These are phyloP conservation scores for Heteromeles arbutifolia DNA, from an alignment of 306 rosid genomes.

Conservation along the genomic window DNA sequence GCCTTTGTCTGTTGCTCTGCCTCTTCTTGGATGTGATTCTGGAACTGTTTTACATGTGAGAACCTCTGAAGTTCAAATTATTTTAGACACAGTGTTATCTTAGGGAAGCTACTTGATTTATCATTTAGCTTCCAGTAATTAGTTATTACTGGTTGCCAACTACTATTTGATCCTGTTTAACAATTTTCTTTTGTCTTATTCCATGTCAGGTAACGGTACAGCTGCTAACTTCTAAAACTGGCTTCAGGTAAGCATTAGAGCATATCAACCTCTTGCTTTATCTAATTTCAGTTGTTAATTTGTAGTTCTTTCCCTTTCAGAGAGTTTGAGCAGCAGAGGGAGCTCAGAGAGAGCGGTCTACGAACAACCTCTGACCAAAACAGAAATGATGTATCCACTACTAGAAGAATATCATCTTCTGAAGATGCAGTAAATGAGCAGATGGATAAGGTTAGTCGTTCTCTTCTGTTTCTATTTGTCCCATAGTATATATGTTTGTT, in stretches of 20 bases:
- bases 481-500: no score
- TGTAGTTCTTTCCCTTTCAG: slow-evolving; percentile 45
- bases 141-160: slow-evolving; percentile 7
- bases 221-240: slow-evolving; percentile 98
- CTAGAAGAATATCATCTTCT: slow-evolving; percentile 54
- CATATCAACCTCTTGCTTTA: slow-evolving; percentile 25
- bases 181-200: slow-evolving; percentile 17
- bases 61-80: slow-evolving; percentile 19
- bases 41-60: slow-evolving; percentile 87
- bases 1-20: slow-evolving; percentile 66
- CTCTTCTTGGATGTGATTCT: slow-evolving; percentile 77
- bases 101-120: not conserved
- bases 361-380: slow-evolving; percentile 67
- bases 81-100: slow-evolving; percentile 10
- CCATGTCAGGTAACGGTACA: slow-evolving; percentile 89
- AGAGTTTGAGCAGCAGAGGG: slow-evolving; percentile 99
- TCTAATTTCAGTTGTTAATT: slow-evolving; percentile 24
- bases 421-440: slow-evolving; percentile 60
- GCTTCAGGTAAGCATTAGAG: slow-evolving; percentile 69
- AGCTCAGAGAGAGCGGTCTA: slow-evolving; percentile 92
- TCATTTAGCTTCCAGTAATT: slow-evolving; percentile 9
- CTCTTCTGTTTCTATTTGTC: not conserved
- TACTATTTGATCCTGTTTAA: not conserved
- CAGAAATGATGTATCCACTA: slow-evolving; percentile 52
- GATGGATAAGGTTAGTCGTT: slow-evolving; percentile 52